Evolutionary conservation across 2,329 filamentous ascomycete genomes (phyloP), one percentile per base, ranked within the genome.

Genomic region (Aspergillus intermedius): DNA sequence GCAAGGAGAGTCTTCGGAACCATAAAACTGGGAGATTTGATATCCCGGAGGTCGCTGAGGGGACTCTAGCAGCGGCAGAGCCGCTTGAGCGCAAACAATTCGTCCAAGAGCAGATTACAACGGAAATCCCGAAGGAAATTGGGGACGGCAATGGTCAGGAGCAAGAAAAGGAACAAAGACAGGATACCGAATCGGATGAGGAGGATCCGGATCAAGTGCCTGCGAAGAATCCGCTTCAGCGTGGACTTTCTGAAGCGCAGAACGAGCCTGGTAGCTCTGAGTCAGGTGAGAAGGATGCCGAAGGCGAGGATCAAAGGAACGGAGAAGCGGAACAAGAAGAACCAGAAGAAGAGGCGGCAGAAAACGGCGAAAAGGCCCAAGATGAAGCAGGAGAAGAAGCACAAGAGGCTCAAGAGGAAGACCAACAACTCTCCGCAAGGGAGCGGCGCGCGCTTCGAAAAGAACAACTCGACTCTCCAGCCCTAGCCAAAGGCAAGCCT

Each of bases 1-100:
- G 88, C 60, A 87, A 94, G 48, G 87, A 91, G 60, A 95, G 90
- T 69, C 87, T 89, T 65, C 79, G 77, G 3, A 86, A 82, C 49
- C 91, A 96, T 66, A 77, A 83, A 39, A 91, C 88, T 65, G 86
- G 94, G 64, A 77, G 84, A 47, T 55, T 84, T 30, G 71, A 76
- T n/a, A 61, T 62, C 25, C 49, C 54, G 25, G 54, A 56, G 22
- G 47, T 54, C 45, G 48, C 50, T 4, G 55, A 62, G 23, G 46
- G 54, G 8, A 4, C 15, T 22, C 19, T 7, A 10, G 49, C 56
- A 12, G 13, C 41, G 8, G 23, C 10, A 25, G 23, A 25, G 22
- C 22, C 21, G 13, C 22, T 5, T 28, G 15, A 39, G 19, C n/a
- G 3, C 6, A 12, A 9, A 9, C 5, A 39, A 5, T 9, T 19